Base-by-base conservation (phyloP, 768 basidiomycete genomes). In the Leccinum imitatum region DNA sequence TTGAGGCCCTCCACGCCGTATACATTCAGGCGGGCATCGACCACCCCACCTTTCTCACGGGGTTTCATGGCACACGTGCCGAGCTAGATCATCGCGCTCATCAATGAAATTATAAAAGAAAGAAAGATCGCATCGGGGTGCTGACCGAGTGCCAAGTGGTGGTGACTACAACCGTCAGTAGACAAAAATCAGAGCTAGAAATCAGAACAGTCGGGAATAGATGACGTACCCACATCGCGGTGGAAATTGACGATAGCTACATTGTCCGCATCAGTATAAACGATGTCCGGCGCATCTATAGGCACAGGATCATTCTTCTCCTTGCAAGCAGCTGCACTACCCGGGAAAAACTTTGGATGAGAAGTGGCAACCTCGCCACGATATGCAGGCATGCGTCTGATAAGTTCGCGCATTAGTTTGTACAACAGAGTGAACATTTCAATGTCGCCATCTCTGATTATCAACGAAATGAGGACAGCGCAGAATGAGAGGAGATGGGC, bases 61-160 rank as follows among this genome's bases (percentile, higher is more conserved):
- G 53, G 52, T 35, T 87, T 87, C 87, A 89, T 89, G 1, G 87
- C 80, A 58, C 86, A 88, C 0, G 87, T 89, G 35, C 86, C 52
- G 6, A 53, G 52, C 52, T 53, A 53, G 14, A 35, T 35, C 4
- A 51, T 17, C 10, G 10, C 19, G n/a, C 14, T 4, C 33, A 30
- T 53, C 52, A 51, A 11, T 35, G 33, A 9, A 30, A 30, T 30
- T 30, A 9, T 21, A 9, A 27, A 23, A 27, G 27, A 21, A 9
- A 17, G 5, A 33, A 15, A 21, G 9, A 15, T 5, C 9, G 10
- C 13, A 21, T 47, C 6, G 19, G 23, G n/a, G 19, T 14, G 19
- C 52, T 35, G n/a, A 53, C 52, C 52, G 52, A 53, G 31, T 53
- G 52, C 52, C 52, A 53, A 6, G 33, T 35, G 1, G 33, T 35